phyloP scores from a whole-genome alignment of 2,329 filamentous ascomycete species.

The Rutstroemia sp. region DNA sequence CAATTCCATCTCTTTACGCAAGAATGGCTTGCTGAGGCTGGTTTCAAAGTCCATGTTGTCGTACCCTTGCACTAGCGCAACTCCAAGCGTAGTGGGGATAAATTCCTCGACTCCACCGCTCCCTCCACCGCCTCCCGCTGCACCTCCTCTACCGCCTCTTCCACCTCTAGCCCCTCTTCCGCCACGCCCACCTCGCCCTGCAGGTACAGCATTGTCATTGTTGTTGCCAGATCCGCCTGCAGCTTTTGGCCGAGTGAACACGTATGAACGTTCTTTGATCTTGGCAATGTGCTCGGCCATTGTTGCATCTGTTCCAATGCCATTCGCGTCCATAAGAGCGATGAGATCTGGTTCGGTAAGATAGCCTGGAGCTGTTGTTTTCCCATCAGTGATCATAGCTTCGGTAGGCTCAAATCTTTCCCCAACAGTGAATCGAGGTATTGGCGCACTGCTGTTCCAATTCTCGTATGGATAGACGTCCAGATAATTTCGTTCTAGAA shows the following conservation, averaged over 20 bases:
- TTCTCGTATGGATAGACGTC: conserved; percentile 96
- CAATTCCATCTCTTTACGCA: conserved; percentile 95
- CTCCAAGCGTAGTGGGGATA: conserved; percentile 83
- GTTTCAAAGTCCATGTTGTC: conserved; percentile 90
- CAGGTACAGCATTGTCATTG: conserved; percentile 30
- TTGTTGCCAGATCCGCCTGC: conserved; percentile 20
- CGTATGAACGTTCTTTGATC: conserved; percentile 86
- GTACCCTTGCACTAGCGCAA: conserved; percentile 89
- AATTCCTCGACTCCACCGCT: conserved; percentile 66
- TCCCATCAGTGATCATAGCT: conserved; percentile 83
- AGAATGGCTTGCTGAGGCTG: conserved; percentile 88
- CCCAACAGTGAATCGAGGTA: conserved; percentile 72
- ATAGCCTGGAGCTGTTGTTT: conserved; percentile 77
- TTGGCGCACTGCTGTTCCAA: conserved; percentile 79
- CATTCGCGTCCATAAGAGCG: conserved; percentile 95
- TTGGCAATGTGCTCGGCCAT: conserved; percentile 99
- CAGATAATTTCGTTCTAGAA: conserved; percentile 84
- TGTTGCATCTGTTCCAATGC: conserved; percentile 95
- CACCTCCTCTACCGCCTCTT: conserved; percentile 36
- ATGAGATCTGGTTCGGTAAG: conserved; percentile 94
- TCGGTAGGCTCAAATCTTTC: conserved; percentile 84
- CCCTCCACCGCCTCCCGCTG: conserved; percentile 34
- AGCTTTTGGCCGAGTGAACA: conserved; percentile 52
- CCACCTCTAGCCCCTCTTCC: conserved; percentile 35
- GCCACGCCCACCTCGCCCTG: conserved; percentile 33